Evolutionary conservation across 148 eudicot genomes (phyloP).

Genomic region (Vaccinium darrowii): DNA sequence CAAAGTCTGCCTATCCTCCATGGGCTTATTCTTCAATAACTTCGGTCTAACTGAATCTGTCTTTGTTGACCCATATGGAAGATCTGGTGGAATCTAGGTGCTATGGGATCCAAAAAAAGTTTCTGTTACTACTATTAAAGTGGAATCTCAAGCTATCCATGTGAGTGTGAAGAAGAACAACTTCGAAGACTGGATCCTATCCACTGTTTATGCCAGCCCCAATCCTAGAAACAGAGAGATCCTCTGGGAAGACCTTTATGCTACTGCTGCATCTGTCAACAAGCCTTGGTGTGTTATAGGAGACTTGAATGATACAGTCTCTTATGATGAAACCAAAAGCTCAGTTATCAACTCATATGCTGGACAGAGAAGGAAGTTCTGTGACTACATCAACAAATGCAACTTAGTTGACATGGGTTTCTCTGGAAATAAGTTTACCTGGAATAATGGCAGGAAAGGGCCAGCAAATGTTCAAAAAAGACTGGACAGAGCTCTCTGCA

Average conservation of each 20-base stretch:
- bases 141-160: background rate
- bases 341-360: too few species aligned
- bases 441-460: background rate
- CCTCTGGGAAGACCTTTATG: background rate
- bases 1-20: background rate
- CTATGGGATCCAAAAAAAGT: too few species aligned
- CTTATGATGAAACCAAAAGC: background rate
- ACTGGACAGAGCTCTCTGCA: background rate
- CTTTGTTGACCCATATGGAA: background rate
- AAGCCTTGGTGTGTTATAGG: background rate
- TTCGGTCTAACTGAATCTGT: background rate
- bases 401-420: background rate
- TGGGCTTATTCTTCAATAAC: background rate
- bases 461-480: background rate
- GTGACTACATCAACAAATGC: background rate
- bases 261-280: background rate
- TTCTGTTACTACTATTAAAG: too few species aligned
- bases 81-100: background rate
- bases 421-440: background rate
- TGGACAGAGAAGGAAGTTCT: too few species aligned
- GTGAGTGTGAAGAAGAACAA: background rate
- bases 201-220: background rate
- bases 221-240: background rate
- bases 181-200: background rate
- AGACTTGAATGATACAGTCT: background rate